phyloP scores from a whole-genome alignment of 148 eudicot genomes.

The Fagopyrum tataricum region DNA sequence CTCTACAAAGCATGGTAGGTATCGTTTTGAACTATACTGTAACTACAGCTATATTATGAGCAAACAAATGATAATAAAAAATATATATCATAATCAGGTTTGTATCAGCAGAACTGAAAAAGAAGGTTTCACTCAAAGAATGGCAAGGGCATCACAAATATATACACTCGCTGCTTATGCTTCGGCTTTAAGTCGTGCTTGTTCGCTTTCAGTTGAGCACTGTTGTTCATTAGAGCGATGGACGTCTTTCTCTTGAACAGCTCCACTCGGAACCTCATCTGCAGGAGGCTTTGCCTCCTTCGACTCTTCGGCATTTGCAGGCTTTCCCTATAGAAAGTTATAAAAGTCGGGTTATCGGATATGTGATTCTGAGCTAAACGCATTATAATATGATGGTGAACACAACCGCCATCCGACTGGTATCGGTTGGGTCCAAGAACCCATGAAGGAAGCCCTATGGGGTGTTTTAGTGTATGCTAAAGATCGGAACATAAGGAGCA shows the following conservation, averaged over 20 bases:
- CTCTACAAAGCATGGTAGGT: constrained; percentile 3
- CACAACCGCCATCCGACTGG: background rate
- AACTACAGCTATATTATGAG: background rate
- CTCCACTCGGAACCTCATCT: constrained; percentile 24
- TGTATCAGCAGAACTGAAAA: constrained; percentile 1
- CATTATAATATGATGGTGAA: background rate
- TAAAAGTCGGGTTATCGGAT: background rate
- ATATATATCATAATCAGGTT: background rate
- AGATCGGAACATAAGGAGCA: background rate
- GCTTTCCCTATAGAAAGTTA: constrained; percentile 35
- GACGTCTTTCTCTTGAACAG: constrained; percentile 24
- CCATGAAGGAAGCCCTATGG: background rate
- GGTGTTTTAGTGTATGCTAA: background rate
- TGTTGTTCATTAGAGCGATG: constrained; percentile 20
- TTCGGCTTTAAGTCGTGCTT: background rate
- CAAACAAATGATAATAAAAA: background rate
- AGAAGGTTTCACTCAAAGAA: constrained; percentile 5
- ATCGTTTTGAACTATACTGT: background rate
- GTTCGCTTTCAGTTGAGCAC: background rate
- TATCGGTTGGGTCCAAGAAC: background rate
- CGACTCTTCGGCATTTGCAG: constrained; percentile 28
- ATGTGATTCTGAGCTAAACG: background rate
- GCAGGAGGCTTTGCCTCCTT: constrained; percentile 29
- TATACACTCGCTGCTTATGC: background rate
- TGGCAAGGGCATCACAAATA: background rate